Base-by-base conservation (phyloP, 768 basidiomycete species). In the Mycena venus region DNA sequence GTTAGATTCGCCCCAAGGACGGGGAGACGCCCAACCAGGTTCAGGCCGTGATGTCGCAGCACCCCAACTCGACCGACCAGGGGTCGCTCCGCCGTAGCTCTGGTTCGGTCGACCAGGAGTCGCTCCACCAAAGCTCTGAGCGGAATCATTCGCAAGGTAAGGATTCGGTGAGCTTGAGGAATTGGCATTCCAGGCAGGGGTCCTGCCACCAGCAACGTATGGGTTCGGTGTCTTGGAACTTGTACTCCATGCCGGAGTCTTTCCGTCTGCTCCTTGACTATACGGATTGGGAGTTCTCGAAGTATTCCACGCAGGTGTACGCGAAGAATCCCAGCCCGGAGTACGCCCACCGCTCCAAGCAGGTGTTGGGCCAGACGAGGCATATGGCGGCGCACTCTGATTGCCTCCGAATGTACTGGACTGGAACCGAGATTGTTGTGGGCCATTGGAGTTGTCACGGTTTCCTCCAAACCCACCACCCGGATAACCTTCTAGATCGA, bases 211-310 rank as follows among this genome's bases (percentile, higher is more conserved):
- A 60, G 81, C 81, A 19, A 86, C 81, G 71, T 94, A 93, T 1
- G 93, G 93, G 80, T 94, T 95, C 5, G 94, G 94, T 3, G 94
- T 95, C 67, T 90, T 85, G 32, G 91, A 89, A 49, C 85, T 84
- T 10, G 88, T 88, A 73, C 86, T 89, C 89, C 92, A 93, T 19
- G 92, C 93, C 0, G 94, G 94, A 9, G 94, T 95, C 69, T 88
- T 87, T 38, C 91, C 88, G 21, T 92, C 88, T 53, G 89, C 89
- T 36, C 83, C 81, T 36, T 69, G 76, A 31, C 78, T 78, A 64
- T 88, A 86, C 12, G 86, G 85, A 72, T 86, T 86, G 19, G 81
- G 74, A 42, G 84, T 85, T 51, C 81, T 77, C 38, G 77, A 78
- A 29, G 76, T 78, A 36, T 63, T 68, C 79, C 79, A 81, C 27